phyloP scores from a whole-genome alignment of 1,284 basidiomycete genomes.

The Pseudozyma sp. region DNA sequence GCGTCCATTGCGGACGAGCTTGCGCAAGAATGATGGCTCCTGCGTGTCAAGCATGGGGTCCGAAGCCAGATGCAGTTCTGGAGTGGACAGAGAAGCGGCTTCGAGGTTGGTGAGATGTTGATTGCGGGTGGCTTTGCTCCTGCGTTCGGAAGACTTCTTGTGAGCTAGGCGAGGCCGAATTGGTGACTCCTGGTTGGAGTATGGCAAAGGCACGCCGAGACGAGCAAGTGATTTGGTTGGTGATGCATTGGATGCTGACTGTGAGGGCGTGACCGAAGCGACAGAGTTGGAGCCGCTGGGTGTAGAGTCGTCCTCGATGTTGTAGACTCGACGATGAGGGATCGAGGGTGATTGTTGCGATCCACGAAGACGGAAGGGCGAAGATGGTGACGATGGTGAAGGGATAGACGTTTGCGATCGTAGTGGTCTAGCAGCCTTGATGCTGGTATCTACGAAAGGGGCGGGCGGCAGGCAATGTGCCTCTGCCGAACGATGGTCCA shows the following conservation, averaged over 20 bases:
- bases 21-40: constrained; percentile 46
- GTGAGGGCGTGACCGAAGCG: constrained; percentile 26
- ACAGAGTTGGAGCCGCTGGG: constrained; percentile 7
- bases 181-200: constrained; percentile 18
- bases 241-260: constrained; percentile 24
- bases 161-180: constrained; percentile 17
- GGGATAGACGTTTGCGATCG: constrained; percentile 31
- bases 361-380: constrained; percentile 18
- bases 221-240: constrained; percentile 15
- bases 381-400: constrained; percentile 31
- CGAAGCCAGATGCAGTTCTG: constrained; percentile 59
- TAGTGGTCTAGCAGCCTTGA: constrained; percentile 11
- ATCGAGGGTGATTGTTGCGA: constrained; percentile 29
- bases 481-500: constrained; percentile 34
- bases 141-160: constrained; percentile 36
- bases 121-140: constrained; percentile 32
- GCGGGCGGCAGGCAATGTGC: constrained; percentile 22
- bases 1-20: constrained; percentile 30
- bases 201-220: constrained; percentile 16
- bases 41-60: constrained; percentile 54
- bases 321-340: constrained; percentile 40
- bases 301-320: constrained; percentile 26
- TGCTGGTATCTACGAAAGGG: constrained; percentile 11
- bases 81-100: constrained; percentile 54
- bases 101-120: constrained; percentile 51